Evolutionary conservation across 176 grass and related monocot genomes (phyloP), one percentile per base, ranked within the genome.

Genomic region (Chrysopogon serrulatus): DNA sequence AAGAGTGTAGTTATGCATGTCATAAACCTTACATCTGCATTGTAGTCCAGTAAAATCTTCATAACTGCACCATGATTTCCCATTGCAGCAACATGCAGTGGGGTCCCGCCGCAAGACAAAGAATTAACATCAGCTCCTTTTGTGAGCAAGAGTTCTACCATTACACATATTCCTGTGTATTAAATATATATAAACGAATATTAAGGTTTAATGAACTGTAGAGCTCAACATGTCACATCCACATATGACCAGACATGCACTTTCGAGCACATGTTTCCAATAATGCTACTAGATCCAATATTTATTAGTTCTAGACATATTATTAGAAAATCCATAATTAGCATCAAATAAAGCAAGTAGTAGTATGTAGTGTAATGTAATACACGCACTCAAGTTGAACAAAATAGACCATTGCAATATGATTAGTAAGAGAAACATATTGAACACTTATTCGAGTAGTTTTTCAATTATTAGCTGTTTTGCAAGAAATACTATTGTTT

Each of bases 121-220:
- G 18, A 51, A 74, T 74, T 15, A 48, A 74, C 17, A 33, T 74
- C 43, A 54, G 44, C 65, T 61, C 83, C 83, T 27, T 37, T 71
- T 30, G 65, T 60, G 5, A 85, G 51, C 65, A 85, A 85, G 6
- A 71, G 14, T 59, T 85, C 27, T 71, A 43, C 54, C 24, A 85
- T 62, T 62, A 39, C 75, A 71, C 83, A 79, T 14, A 26, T 0
- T 57, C 83, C 83, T 79, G 65, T 79, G 65, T 37, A 79, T 37
- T 11, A 44, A 3, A 31, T 31, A 84, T 49, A 77, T 28, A 54
- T 49, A 49, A 49, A 49, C 4, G 27, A 65, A 77, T 37, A 19
- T 10, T 53, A 84, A 53, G 33, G n/a, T 61, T 24, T 13, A 5
- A n/a, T n/a, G n/a, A 68, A 68, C 8, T 2, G 10, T 40, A 40